phyloP scores from a whole-genome alignment of 1,284 basidiomycete genomes.

The Cutaneotrichosporon sp. region DNA sequence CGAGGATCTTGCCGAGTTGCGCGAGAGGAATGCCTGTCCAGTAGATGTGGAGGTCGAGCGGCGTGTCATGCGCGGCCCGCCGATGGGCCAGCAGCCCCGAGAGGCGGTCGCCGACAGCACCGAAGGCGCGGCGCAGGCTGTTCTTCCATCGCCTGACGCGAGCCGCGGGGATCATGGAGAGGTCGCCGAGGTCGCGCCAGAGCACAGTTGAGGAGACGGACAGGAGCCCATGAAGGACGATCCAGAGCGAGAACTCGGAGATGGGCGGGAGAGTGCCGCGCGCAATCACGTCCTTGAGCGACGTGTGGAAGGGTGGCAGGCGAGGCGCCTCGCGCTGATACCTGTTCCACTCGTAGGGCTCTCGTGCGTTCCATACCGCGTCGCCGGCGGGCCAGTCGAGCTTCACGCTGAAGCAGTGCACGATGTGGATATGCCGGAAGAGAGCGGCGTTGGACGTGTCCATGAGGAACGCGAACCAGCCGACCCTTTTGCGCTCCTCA shows the following conservation, averaged over 20 bases:
- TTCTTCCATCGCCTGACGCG: conserved; percentile 24
- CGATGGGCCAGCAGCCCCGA: not conserved
- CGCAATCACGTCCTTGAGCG: conserved; percentile 29
- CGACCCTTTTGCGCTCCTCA: conserved; percentile 31
- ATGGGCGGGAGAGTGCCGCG: conserved; percentile 18
- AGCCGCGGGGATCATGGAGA: conserved; percentile 31
- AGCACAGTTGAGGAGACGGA: conserved; percentile 32
- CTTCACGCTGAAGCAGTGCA: conserved; percentile 15
- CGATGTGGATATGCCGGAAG: conserved; percentile 17
- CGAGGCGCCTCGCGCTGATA: not conserved
- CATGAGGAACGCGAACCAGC: conserved; percentile 37
- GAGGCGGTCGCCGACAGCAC: conserved; percentile 17
- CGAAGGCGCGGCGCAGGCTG: conserved; percentile 27
- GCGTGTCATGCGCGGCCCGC: not conserved
- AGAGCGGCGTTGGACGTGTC: conserved; percentile 35
- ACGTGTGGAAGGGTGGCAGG: conserved; percentile 16
- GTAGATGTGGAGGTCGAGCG: conserved; percentile 20
- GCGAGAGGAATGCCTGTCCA: conserved; percentile 30
- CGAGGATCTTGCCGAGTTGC: conserved; percentile 28
- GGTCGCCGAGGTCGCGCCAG: conserved; percentile 34
- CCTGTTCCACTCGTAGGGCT: conserved; percentile 15
- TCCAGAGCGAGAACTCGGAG: conserved; percentile 24
- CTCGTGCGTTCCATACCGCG: conserved; percentile 21
- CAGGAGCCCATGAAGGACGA: conserved; percentile 31
- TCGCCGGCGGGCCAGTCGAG: conserved; percentile 14